Percentiles rank a stretch among this genome's conserved stretches.
Conservation (phyloP, 2,329 filamentous ascomycete genomes). For the Colletotrichum abscissum region DNA sequence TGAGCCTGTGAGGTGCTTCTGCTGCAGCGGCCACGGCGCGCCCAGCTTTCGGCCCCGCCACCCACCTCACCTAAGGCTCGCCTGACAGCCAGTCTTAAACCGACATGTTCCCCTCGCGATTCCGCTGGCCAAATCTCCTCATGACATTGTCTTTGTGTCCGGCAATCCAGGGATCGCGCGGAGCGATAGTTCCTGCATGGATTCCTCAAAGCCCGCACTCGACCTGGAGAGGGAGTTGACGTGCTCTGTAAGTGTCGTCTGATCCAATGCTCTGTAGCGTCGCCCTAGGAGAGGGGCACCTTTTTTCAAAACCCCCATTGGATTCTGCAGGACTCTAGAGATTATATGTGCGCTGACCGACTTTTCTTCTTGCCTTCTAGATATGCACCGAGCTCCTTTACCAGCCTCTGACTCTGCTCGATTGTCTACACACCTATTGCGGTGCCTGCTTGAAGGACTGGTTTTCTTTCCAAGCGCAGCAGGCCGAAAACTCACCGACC, state of each 20-base stretch:
- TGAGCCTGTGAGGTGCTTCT: slow-evolving; percentile 7
- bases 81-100: slow-evolving; percentile 27
- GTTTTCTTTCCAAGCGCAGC: slow-evolving; percentile 83
- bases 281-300: slow-evolving; percentile 30
- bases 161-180: slow-evolving; percentile 29
- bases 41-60: slow-evolving; percentile 35
- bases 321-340: background rate
- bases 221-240: slow-evolving; percentile 95
- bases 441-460: slow-evolving; percentile 95
- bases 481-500: slow-evolving; percentile 62
- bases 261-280: slow-evolving; percentile 4
- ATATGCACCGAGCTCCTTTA: slow-evolving; percentile 97
- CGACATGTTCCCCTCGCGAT: slow-evolving; percentile 25
- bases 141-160: slow-evolving; percentile 23
- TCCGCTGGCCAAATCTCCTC: slow-evolving; percentile 10
- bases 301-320: background rate
- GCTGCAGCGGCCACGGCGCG: slow-evolving; percentile 23
- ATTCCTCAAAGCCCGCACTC: slow-evolving; percentile 61
- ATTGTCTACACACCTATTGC: slow-evolving; percentile 96
- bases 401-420: slow-evolving; percentile 89
- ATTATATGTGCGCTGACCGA: slow-evolving; percentile 17
- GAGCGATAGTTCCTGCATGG: slow-evolving; percentile 50
- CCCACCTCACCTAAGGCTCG: slow-evolving; percentile 1
- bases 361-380: slow-evolving; percentile 55
- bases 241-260: slow-evolving; percentile 79